Evolutionary conservation across 768 basidiomycete genomes (phyloP), one percentile per base, ranked within the genome.

Genomic region (Russula vinacea): DNA sequence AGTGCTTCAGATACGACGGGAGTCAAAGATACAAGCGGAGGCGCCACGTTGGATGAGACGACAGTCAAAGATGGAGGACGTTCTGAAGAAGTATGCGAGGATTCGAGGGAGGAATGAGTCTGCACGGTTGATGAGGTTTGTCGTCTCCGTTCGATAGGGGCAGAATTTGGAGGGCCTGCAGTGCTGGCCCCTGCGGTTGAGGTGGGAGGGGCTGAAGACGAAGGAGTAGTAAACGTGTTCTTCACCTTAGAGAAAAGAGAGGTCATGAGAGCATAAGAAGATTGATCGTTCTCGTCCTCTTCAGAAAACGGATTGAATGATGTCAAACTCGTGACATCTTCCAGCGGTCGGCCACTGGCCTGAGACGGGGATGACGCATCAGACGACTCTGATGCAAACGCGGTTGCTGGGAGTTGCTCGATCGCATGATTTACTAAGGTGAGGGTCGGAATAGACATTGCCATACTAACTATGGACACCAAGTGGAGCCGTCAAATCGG

Each of bases 291-390:
- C 74, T 94, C 92, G 72, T 94, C 92, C 73, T 94, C 93, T 72
- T 92, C 90, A n/a, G 89, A 85, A 78, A 93, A 94, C 7, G 91
- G 91, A 73, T 94, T 94, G 80, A 89, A 92, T 56, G 90, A 90
- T 33, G 93, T 94, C 62, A 94, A 76, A 71, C 85, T 84, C 51
- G 82, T 81, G 50, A 87, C 81, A 78, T 90, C 90, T 56, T 87
- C 79, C 22, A 66, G 73, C 10, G 77, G 73, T 70, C 81, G 86
- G 37, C 82, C 81, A 73, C 80, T 85, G 74, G 84, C 85, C 68
- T 85, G 80, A 14, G 87, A 88, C 71, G 85, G 78, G 24, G 81
- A 83, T 13, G 82, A 80, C 19, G 77, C 76, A 17, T 70, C 67
- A 56, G 69, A 68, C 3, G 76, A 73, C 56, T 80, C 78, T 33